These are phyloP conservation scores for Penstemon barbatus DNA, from an alignment of 257 asterid species.

Conservation along the genomic window DNA sequence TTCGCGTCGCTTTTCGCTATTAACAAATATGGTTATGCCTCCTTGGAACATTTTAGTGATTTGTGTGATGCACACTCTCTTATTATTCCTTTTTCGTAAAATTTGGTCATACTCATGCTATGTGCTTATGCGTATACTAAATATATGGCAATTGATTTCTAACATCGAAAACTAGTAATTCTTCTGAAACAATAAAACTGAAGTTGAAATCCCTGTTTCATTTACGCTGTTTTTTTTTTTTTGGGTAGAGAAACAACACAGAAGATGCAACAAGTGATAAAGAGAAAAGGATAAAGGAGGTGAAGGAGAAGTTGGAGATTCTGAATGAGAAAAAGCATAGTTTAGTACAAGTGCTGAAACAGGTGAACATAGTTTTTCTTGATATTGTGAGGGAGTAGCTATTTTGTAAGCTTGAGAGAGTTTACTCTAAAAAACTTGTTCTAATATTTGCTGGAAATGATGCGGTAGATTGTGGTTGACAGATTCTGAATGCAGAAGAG, in stretches of 20 bases:
- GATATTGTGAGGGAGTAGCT: background rate
- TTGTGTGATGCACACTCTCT: background rate
- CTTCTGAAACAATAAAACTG: background rate
- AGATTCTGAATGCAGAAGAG: slow-evolving; percentile 90
- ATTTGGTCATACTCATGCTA: background rate
- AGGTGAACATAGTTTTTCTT: slow-evolving; percentile 41
- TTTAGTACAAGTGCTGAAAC: slow-evolving; percentile 86
- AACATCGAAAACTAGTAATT: background rate
- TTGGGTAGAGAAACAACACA: slow-evolving; percentile 46
- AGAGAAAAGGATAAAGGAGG: slow-evolving; percentile 67
- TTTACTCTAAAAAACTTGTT: background rate
- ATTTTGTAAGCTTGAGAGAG: slow-evolving; percentile 8
- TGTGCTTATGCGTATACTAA: background rate
- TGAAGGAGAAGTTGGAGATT: slow-evolving; percentile 68
- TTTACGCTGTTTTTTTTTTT: slow-evolving; percentile 18
- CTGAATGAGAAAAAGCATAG: slow-evolving; percentile 75
- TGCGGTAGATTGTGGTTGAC: slow-evolving; percentile 30
- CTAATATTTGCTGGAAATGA: slow-evolving; percentile 3
- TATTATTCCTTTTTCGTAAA: background rate
- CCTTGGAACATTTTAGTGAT: background rate
- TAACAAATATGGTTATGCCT: background rate
- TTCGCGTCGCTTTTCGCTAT: too few relatives aligned
- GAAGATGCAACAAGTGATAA: slow-evolving; percentile 48
- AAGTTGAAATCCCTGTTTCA: background rate
- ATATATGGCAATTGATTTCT: background rate